Conservation (phyloP, 805 yeast species). For the Cyberlindnera americana region DNA sequence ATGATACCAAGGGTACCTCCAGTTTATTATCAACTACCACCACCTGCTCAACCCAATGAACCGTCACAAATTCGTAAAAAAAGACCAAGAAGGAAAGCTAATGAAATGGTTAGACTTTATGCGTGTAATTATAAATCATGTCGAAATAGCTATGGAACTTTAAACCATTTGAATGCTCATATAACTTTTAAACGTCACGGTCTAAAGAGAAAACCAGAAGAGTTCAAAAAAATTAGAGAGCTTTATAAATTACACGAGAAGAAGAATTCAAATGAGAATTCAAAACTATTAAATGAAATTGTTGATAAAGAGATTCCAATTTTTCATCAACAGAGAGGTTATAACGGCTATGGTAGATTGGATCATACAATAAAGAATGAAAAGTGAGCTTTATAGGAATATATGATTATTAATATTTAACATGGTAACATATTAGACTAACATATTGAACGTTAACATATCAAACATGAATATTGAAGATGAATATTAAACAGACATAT, state of each 20-base stretch:
- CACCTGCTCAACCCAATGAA: not conserved
- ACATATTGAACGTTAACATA: no score
- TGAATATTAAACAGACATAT: no score
- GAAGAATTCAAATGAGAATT: constrained; percentile 29
- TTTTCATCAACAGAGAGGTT: constrained; percentile 29
- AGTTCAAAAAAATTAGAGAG: constrained; percentile 48
- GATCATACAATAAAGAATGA: constrained; percentile 24
- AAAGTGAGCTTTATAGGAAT: no score
- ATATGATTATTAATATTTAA: no score
- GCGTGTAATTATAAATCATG: constrained; percentile 46
- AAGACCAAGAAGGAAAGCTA: constrained; percentile 50
- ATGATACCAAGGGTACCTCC: not conserved
- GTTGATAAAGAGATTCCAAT: constrained; percentile 18
- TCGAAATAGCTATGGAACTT: constrained; percentile 54
- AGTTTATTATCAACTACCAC: not conserved
- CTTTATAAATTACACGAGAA: constrained; percentile 40
- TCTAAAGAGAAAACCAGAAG: constrained; percentile 49
- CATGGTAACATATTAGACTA: no score
- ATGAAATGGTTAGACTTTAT: constrained; percentile 54
- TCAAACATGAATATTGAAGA: no score
- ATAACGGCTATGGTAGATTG: constrained; percentile 28
- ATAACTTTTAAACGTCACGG: constrained; percentile 53
- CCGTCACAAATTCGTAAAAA: constrained; percentile 28
- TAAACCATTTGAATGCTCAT: constrained; percentile 58
- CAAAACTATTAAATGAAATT: constrained; percentile 7